Evolutionary conservation across 768 basidiomycete genomes (phyloP).

Genomic region (Boletus bicolor): DNA sequence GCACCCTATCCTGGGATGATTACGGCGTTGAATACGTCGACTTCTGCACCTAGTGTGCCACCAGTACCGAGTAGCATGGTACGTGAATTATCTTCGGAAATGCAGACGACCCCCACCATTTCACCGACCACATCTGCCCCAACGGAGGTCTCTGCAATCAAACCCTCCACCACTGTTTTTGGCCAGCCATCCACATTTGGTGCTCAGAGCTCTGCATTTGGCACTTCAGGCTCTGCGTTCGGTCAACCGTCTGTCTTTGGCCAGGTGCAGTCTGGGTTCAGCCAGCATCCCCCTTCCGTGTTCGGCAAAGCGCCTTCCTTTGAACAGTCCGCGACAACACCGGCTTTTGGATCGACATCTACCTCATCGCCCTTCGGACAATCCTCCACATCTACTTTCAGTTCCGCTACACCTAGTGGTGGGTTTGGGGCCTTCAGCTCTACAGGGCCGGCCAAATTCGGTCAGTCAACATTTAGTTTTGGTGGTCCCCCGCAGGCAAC

Average conservation of each 20-base stretch:
- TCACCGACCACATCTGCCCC: conserved; percentile 18
- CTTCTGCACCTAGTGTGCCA: neutral
- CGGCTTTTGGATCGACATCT: conserved; percentile 15
- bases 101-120: conserved; percentile 26
- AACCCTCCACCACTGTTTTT: conserved; percentile 32
- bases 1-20: conserved; percentile 57
- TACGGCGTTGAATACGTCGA: conserved; percentile 15
- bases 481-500: conserved; percentile 9
- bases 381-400: conserved; percentile 18
- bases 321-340: conserved; percentile 8
- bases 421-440: conserved; percentile 36
- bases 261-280: conserved; percentile 14
- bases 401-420: conserved; percentile 15
- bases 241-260: conserved; percentile 30
- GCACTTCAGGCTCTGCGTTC: conserved; percentile 23
- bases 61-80: conserved; percentile 20
- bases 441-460: conserved; percentile 31
- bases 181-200: conserved; percentile 33
- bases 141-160: conserved; percentile 29
- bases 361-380: conserved; percentile 22
- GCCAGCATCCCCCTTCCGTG: conserved; percentile 18
- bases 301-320: conserved; percentile 28
- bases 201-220: conserved; percentile 20
- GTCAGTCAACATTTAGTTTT: conserved; percentile 27
- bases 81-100: conserved; percentile 30